phyloP scores from a whole-genome alignment of 345 rosid species.

The Acer campestre region DNA sequence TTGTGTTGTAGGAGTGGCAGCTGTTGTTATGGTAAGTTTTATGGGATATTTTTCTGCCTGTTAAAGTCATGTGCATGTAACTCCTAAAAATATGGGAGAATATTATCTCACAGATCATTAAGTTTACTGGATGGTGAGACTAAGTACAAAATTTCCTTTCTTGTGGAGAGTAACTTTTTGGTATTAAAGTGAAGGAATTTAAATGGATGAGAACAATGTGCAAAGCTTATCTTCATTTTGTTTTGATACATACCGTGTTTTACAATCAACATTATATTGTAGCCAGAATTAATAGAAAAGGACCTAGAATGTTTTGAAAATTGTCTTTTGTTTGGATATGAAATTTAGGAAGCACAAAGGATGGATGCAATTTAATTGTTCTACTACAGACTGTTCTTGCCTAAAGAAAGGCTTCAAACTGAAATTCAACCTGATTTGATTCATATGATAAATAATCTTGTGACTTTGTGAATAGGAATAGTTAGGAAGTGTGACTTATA shows the following conservation, averaged over 20 bases:
- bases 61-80: background rate
- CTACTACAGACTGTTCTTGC: background rate
- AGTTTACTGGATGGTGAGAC: background rate
- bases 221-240: background rate
- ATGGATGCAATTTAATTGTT: background rate
- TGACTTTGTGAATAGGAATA: background rate
- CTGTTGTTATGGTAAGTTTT: constrained; percentile 72
- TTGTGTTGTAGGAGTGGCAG: constrained; percentile 58
- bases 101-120: background rate
- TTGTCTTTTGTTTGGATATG: background rate
- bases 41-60: constrained; percentile 7
- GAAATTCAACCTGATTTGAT: background rate
- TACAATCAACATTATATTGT: background rate
- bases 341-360: background rate
- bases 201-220: background rate
- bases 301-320: background rate
- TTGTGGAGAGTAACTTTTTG: background rate
- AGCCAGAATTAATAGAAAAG: background rate
- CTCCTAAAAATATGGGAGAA: background rate
- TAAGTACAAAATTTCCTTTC: background rate
- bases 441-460: background rate
- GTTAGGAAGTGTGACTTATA: background rate
- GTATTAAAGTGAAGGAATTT: background rate
- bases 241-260: background rate
- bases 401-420: background rate